Percentiles rank a stretch among this genome's conserved stretches.
Evolutionary conservation across 352 stramenopile species (phyloP).

Genomic region (Phytophthora fragariaefolia): DNA sequence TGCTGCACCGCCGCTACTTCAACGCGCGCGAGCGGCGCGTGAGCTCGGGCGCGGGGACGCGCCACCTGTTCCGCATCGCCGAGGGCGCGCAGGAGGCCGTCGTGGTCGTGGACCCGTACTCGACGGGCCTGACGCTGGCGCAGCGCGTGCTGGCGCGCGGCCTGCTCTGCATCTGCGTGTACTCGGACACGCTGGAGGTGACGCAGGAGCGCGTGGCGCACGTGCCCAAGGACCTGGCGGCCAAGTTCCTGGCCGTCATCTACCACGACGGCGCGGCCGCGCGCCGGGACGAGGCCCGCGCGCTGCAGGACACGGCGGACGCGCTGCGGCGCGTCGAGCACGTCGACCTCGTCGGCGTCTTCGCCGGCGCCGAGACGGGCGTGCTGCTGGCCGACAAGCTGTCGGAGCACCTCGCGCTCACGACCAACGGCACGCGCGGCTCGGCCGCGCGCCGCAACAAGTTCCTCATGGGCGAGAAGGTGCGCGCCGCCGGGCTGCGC

Average conservation of each 20-base stretch:
- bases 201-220: slow-evolving; percentile 78
- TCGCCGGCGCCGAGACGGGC: slow-evolving; percentile 94
- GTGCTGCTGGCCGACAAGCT: slow-evolving; percentile 92
- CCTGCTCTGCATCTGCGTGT: slow-evolving; percentile 82
- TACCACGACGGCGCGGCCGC: slow-evolving; percentile 71
- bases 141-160: slow-evolving; percentile 88
- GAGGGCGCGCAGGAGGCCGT: slow-evolving; percentile 67
- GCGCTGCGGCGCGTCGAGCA: slow-evolving; percentile 44
- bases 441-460: slow-evolving; percentile 92
- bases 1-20: slow-evolving; percentile 84
- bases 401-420: slow-evolving; percentile 88
- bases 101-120: slow-evolving; percentile 96
- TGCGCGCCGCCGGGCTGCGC: slow-evolving; percentile 71
- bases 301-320: slow-evolving; percentile 46
- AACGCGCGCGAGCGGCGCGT: slow-evolving; percentile 77
- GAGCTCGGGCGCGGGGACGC: slow-evolving; percentile 35
- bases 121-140: slow-evolving; percentile 93
- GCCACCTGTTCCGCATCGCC: slow-evolving; percentile 68
- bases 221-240: slow-evolving; percentile 54
- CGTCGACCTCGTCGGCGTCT: slow-evolving; percentile 77
- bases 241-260: slow-evolving; percentile 67
- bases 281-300: slow-evolving; percentile 29
- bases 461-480: slow-evolving; percentile 88
- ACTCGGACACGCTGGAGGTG: slow-evolving; percentile 80
- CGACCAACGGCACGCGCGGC: slow-evolving; percentile 83